Evolutionary conservation across 768 basidiomycete species (phyloP).

Genomic region (Pisolithus microcarpus): DNA sequence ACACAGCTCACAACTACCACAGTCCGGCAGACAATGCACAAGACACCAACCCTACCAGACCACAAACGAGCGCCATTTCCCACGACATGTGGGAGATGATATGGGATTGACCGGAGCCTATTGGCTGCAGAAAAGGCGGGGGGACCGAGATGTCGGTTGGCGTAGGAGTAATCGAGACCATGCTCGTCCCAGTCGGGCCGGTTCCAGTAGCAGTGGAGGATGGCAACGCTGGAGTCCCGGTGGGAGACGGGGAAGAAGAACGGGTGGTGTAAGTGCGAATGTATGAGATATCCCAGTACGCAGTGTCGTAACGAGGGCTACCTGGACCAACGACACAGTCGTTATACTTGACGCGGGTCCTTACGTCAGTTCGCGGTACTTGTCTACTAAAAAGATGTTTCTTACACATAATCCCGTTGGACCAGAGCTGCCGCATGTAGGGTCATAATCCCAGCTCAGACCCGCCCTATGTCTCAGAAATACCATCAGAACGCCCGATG

Average conservation of each 20-base stretch:
- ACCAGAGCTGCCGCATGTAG: conserved; percentile 34
- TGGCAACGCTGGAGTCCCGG: background rate
- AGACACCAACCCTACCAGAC: no score
- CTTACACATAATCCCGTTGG: conserved; percentile 38
- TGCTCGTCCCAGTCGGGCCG: no score
- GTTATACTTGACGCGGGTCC: conserved; percentile 31
- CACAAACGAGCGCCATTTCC: no score
- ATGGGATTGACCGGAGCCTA: no score
- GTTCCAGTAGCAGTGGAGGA: no score
- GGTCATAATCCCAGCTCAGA: conserved; percentile 32
- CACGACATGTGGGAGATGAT: no score
- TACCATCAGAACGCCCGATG: background rate
- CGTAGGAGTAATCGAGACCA: no score
- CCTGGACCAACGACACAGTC: conserved; percentile 51
- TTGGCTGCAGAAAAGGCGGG: no score
- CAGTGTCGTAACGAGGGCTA: conserved; percentile 46
- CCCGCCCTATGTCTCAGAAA: conserved; percentile 39
- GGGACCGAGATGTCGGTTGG: no score
- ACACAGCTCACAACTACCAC: no score
- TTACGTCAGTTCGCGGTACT: background rate
- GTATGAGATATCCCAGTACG: conserved; percentile 64
- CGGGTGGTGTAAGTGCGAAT: conserved; percentile 50
- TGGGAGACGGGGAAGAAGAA: conserved; percentile 2
- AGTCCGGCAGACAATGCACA: no score
- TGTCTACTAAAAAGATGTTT: conserved; percentile 1